Evolutionary conservation across 192 early-diverging fungal species (phyloP).

Genomic region (Allomyces macrogynus): DNA sequence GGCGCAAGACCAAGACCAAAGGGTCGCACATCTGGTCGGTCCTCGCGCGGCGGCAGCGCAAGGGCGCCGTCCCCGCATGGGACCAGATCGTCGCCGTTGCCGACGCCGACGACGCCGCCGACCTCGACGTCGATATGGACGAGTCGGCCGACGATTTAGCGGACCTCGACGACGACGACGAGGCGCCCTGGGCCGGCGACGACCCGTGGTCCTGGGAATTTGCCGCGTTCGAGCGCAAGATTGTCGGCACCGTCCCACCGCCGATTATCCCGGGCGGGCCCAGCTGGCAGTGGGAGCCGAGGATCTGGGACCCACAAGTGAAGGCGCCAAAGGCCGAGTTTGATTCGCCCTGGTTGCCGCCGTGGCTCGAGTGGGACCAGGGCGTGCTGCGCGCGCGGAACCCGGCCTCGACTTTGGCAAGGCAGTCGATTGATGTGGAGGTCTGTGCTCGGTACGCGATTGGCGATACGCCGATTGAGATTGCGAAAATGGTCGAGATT

Average conservation of each 20-base stretch:
- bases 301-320: constrained; percentile 58
- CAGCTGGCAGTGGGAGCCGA: constrained; percentile 42
- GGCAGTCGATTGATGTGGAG: no score
- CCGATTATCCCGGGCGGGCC: constrained; percentile 39
- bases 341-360: constrained; percentile 42
- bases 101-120: no score
- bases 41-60: not conserved
- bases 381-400: constrained; percentile 28
- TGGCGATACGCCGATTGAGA: no score
- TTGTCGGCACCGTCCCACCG: constrained; percentile 33
- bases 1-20: constrained; percentile 58
- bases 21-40: constrained; percentile 66
- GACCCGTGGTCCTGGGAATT: constrained; percentile 38
- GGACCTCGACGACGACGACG: no score
- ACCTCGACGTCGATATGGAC: no score
- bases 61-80: no score
- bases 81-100: no score
- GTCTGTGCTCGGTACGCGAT: no score
- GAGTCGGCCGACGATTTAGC: no score
- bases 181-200: not conserved
- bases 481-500: no score
- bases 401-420: no score
- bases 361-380: constrained; percentile 55
- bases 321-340: constrained; percentile 49
- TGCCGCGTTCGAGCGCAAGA: constrained; percentile 44